phyloP scores from a whole-genome alignment of 176 grass and related monocot species.

The Oropetium thomaeum region DNA sequence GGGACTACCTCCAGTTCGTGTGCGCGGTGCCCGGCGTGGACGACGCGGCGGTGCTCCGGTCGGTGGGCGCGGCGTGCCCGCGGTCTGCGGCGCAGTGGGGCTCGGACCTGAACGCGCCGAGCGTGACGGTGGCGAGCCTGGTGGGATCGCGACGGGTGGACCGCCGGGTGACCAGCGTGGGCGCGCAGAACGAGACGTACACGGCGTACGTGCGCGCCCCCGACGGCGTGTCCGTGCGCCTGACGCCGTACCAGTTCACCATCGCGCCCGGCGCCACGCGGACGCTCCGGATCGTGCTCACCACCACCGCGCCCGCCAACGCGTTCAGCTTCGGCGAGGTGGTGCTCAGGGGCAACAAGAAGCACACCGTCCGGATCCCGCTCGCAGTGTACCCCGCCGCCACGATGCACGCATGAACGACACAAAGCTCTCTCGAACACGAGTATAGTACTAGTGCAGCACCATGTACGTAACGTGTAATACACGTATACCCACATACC shows the following conservation, averaged over 20 bases:
- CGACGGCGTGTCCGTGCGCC: conserved; percentile 51
- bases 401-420: conserved; percentile 23
- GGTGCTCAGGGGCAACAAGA: conserved; percentile 61
- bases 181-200: conserved; percentile 55
- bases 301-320: conserved; percentile 45
- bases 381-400: conserved; percentile 59
- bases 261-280: conserved; percentile 46
- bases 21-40: conserved; percentile 68
- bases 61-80: conserved; percentile 58
- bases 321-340: conserved; percentile 71
- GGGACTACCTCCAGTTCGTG: conserved; percentile 70
- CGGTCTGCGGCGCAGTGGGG: conserved; percentile 33
- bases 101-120: conserved; percentile 73
- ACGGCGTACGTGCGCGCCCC: conserved; percentile 54
- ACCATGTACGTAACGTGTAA: not conserved
- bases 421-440: not conserved
- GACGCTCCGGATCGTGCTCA: conserved; percentile 49
- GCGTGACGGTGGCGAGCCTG: conserved; percentile 72
- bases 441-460: not conserved
- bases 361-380: conserved; percentile 67
- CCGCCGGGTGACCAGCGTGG: conserved; percentile 55
- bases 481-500: not conserved
- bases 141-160: conserved; percentile 61
- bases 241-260: conserved; percentile 48
- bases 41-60: conserved; percentile 43